Percentiles rank a stretch among this genome's conserved stretches.
These are phyloP conservation scores for Hyparrhenia diplandra DNA, from an alignment of 176 grass and related monocot species.

Conservation along the genomic window DNA sequence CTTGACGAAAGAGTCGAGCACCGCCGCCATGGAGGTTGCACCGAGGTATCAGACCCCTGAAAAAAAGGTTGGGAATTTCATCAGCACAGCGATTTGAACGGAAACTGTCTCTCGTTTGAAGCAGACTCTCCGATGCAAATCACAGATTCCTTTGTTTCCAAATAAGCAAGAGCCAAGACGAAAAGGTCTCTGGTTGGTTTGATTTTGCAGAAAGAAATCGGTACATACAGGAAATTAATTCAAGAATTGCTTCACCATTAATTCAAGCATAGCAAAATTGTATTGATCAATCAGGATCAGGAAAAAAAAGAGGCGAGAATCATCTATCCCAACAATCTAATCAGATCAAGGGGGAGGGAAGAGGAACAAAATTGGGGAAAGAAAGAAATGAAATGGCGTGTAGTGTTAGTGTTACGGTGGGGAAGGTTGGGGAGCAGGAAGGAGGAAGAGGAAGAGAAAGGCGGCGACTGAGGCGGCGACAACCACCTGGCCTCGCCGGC, in stretches of 20 bases:
- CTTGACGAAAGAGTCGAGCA: slow-evolving; percentile 55
- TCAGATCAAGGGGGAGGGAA: not conserved
- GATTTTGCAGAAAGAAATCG: not conserved
- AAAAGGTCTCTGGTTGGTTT: not conserved
- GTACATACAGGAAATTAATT: not conserved
- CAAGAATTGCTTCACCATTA: not conserved
- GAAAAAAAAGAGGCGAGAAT: not conserved
- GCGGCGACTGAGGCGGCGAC: slow-evolving; percentile 12
- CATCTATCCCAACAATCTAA: not conserved
- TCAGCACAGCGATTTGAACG: not conserved
- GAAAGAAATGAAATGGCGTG: not conserved
- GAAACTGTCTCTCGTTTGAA: not conserved
- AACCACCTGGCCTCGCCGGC: slow-evolving; percentile 22
- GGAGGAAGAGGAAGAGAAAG: slow-evolving; percentile 31
- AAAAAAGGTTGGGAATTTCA: not conserved
- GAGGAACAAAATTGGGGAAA: not conserved
- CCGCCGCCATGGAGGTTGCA: slow-evolving; percentile 51
- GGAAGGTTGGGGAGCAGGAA: not conserved
- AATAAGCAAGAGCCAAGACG: too few relatives aligned
- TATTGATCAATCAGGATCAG: too few relatives aligned
- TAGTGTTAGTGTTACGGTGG: not conserved
- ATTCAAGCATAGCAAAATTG: not conserved
- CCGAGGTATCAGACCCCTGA: not conserved
- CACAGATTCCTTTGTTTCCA: not conserved
- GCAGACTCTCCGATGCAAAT: not conserved